A percentile compares a stretch with the other conserved stretches of the same genome.
Conservation (phyloP, 495 filamentous ascomycete species). For the Lophium mytilinum region DNA sequence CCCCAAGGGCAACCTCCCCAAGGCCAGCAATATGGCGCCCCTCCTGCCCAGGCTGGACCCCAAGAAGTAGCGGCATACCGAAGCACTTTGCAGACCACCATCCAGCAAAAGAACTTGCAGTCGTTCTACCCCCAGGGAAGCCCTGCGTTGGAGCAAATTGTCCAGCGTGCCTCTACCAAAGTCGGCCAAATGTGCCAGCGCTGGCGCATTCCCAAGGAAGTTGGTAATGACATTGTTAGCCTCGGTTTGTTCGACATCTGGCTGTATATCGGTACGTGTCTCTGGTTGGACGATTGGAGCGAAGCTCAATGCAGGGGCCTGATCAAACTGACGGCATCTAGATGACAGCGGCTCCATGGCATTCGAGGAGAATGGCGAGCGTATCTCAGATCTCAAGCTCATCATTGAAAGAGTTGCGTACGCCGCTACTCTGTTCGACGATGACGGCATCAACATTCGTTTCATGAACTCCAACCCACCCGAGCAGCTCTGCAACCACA, state of each 20-base stretch:
- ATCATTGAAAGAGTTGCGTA: constrained; percentile 55
- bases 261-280: constrained; percentile 48
- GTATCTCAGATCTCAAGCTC: constrained; percentile 56
- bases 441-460: constrained; percentile 60
- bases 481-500: constrained; percentile 37
- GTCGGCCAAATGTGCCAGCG: constrained; percentile 46
- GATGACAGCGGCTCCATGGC: constrained; percentile 68
- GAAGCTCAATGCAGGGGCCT: background rate
- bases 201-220: constrained; percentile 52
- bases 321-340: constrained; percentile 3
- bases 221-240: constrained; percentile 61
- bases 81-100: constrained; percentile 43
- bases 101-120: constrained; percentile 52
- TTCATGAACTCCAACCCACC: constrained; percentile 55
- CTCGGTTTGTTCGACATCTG: constrained; percentile 59
- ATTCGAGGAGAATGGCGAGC: constrained; percentile 56
- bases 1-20: constrained; percentile 9
- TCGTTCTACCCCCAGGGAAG: constrained; percentile 49
- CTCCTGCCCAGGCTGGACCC: constrained; percentile 31
- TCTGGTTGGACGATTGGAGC: background rate
- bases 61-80: constrained; percentile 46
- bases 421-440: constrained; percentile 60
- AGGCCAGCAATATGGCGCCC: constrained; percentile 15
- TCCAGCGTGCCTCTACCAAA: constrained; percentile 34
- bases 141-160: constrained; percentile 39